Evolutionary conservation across 352 stramenopile genomes (phyloP), one percentile per base, ranked within the genome.

Genomic region (Phytopythium cucurbitacearum): DNA sequence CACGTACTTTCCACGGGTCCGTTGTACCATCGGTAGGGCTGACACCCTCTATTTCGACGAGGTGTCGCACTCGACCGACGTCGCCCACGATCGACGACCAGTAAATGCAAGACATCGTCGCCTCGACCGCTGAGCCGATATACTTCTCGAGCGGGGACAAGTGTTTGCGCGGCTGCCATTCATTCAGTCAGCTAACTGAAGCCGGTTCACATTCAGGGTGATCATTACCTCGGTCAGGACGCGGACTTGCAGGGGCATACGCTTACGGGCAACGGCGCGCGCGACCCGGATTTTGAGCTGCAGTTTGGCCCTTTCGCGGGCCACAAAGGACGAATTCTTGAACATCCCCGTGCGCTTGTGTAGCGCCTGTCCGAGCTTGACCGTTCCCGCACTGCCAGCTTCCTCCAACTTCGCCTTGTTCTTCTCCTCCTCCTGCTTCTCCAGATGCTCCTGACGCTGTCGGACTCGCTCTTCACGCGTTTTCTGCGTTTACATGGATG

Each of bases 1-100:
- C 13, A 15, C 61, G 48, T 63, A 83, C 74, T 59, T 82, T 72
- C 78, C 79, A 91, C n/a, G 81, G 78, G 50, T 91, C 81, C 7
- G 85, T 39, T 3, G 57, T 70, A 51, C 51, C 65, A 44, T 91
- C 72, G 0, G 44, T 64, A 5, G 76, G 53, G 13, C 64, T 80
- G 28, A 84, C 64, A 2, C 52, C 46, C 57, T 91, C 81, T 15
- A 87, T 44, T 45, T 86, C 66, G 10, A 89, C 75, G 9, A 91
- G 69, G 36, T 87, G 65, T 3, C 57, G 67, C 4, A 89, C 69
- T 11, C 81, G 79, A 0, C 58, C 35, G 5, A 87, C 40, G 55
- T 91, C 78, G 21, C 79, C 75, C 36, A 89, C 88, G 5, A 80
- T 76, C 1, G 76, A 53, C 5, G 78, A 62, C 81, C 78, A 91